Percentiles rank a stretch among this genome's conserved stretches.
phyloP scores from a whole-genome alignment of 345 rosid genomes.

The Fremontodendron californicum region DNA sequence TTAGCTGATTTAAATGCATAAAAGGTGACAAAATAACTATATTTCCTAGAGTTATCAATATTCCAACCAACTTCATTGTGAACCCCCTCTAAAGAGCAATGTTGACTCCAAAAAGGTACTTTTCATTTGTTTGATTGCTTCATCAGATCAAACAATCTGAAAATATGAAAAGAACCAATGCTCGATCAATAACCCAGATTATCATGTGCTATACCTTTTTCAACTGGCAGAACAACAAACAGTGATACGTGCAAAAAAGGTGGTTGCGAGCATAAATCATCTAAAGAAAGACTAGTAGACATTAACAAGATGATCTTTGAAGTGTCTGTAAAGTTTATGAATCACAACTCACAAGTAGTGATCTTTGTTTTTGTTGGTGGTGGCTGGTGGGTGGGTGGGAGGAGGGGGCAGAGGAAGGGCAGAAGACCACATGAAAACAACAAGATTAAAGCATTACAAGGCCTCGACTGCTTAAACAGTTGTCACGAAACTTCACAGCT shows the following conservation, averaged over 20 bases:
- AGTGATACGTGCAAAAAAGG: neutral
- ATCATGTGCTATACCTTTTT: neutral
- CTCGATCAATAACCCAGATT: neutral
- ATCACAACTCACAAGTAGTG: neutral
- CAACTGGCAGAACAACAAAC: neutral
- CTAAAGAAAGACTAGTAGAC: neutral
- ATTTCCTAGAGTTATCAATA: too few relatives aligned
- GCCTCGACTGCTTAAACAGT: conserved; percentile 26
- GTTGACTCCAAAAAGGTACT: neutral
- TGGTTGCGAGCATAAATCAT: neutral
- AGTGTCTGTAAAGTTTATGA: too few relatives aligned
- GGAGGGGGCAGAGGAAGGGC: conserved; percentile 1
- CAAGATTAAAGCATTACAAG: conserved; percentile 12
- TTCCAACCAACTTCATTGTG: neutral
- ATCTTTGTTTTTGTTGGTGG: neutral
- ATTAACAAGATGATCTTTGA: neutral
- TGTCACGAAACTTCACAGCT: conserved; percentile 36
- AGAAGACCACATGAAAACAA: conserved; percentile 28
- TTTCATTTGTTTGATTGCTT: neutral
- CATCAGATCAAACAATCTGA: neutral
- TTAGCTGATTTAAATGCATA: too few relatives aligned
- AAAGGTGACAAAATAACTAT: too few relatives aligned
- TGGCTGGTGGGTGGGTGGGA: neutral
- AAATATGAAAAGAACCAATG: neutral
- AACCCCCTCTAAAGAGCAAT: neutral